phyloP scores from a whole-genome alignment of 371 early-diverging fungal genomes.

The Fennellomyces sp. region DNA sequence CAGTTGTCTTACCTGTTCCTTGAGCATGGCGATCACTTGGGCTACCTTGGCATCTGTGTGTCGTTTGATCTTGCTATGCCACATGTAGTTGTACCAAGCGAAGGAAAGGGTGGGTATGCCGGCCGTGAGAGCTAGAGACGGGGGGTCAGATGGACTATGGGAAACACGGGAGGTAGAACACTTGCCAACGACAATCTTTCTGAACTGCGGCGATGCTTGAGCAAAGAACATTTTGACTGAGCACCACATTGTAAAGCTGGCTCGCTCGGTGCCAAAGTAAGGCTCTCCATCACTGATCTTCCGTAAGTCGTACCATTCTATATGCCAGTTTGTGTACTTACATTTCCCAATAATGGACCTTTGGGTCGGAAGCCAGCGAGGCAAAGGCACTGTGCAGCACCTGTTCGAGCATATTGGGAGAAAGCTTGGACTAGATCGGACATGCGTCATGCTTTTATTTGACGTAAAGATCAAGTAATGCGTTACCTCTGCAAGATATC shows the following conservation, averaged over 20 bases:
- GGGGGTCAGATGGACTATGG: too few species aligned
- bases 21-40: conserved; percentile 2
- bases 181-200: not conserved
- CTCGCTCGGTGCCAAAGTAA: conserved; percentile 12
- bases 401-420: not conserved
- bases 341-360: conserved; percentile 12
- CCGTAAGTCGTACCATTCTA: too few species aligned
- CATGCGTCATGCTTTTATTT: too few species aligned
- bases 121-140: not conserved
- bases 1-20: conserved; percentile 10
- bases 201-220: not conserved
- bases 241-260: conserved; percentile 3
- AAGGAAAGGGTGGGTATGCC: not conserved
- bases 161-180: not conserved
- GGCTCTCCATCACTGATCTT: conserved; percentile 16
- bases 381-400: not conserved
- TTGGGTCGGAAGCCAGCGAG: not conserved
- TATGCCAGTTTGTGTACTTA: conserved; percentile 1
- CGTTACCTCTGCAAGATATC: not conserved
- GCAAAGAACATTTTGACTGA: not conserved
- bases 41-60: conserved; percentile 6
- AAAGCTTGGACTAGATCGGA: conserved; percentile 6
- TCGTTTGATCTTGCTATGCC: not conserved
- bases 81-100: conserved; percentile 4
- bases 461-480: not conserved